A percentile compares a stretch with the other conserved stretches of the same genome.
Conservation (phyloP, 2,329 filamentous ascomycete species). For the Penicillium sumatraense region DNA sequence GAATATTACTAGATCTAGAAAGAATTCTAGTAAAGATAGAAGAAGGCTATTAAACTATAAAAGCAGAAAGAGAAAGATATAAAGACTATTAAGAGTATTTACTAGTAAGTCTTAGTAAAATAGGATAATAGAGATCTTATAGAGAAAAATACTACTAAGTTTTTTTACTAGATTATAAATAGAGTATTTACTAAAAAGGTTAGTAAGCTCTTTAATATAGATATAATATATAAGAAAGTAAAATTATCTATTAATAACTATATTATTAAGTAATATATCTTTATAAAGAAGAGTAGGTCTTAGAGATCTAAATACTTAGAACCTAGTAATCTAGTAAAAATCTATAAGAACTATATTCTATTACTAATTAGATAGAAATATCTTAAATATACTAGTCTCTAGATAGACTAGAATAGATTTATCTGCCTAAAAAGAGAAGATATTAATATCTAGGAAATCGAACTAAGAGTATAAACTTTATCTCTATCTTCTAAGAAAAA, state of each 20-base stretch:
- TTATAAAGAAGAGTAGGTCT: neutral
- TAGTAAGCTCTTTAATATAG: neutral
- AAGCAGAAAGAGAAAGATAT: neutral
- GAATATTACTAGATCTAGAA: neutral
- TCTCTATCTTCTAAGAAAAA: neutral
- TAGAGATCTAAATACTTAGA: neutral
- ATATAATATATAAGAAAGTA: neutral
- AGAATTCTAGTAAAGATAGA: neutral
- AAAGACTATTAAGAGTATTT: neutral
- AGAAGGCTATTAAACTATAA: neutral
- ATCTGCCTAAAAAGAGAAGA: too few relatives aligned
- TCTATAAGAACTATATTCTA: neutral
- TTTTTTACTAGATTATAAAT: neutral
- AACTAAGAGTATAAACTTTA: neutral
- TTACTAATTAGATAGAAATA: neutral
- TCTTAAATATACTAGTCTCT: too few relatives aligned
- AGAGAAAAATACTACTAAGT: neutral
- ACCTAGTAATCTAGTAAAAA: neutral
- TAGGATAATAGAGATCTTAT: neutral
- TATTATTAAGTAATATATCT: neutral
- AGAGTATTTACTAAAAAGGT: neutral
- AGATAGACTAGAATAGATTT: too few relatives aligned
- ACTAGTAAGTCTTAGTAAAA: neutral
- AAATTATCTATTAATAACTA: neutral
- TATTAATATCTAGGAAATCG: too few relatives aligned